phyloP scores from a whole-genome alignment of 2,329 filamentous ascomycete species.

The Fusarium devonianum region DNA sequence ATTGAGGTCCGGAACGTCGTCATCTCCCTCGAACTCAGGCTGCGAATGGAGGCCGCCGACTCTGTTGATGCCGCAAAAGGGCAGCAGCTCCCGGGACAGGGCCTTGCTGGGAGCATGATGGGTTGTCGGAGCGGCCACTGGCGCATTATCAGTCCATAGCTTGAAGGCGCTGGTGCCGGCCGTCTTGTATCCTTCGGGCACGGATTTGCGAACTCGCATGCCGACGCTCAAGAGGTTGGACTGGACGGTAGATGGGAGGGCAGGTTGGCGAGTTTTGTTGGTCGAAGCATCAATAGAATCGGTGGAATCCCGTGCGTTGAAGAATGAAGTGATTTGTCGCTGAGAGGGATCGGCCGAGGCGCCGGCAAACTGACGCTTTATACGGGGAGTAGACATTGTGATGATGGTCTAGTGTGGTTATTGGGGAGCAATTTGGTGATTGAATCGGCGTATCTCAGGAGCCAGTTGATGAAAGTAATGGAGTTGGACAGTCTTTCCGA shows the following conservation, averaged over 20 bases:
- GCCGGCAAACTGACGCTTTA: conserved; percentile 69
- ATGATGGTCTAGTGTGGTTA: conserved; percentile 3
- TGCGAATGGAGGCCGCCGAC: conserved; percentile 73
- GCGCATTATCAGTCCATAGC: conserved; percentile 55
- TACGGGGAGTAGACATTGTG: conserved; percentile 61
- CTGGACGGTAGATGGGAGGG: conserved; percentile 72
- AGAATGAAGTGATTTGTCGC: conserved; percentile 71
- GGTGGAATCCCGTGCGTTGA: conserved; percentile 50
- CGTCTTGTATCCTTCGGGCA: conserved; percentile 94
- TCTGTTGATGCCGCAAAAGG: conserved; percentile 83
- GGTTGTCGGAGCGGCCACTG: conserved; percentile 19
- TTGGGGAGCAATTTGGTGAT: no score
- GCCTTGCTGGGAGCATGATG: conserved; percentile 36
- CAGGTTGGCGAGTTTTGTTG: conserved; percentile 48
- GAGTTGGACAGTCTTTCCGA: no score
- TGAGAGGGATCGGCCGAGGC: conserved; percentile 64
- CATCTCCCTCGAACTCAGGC: conserved; percentile 48
- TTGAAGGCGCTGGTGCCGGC: conserved; percentile 57
- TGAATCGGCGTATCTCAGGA: no score
- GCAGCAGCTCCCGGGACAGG: conserved; percentile 68
- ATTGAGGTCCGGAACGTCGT: conserved; percentile 47
- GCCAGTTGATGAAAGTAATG: no score
- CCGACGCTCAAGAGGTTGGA: conserved; percentile 88
- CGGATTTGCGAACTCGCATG: conserved; percentile 92
- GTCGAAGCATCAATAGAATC: conserved; percentile 42